Base-by-base conservation (phyloP, 192 early-diverging fungal genomes). In the Umbelopsis vinacea region DNA sequence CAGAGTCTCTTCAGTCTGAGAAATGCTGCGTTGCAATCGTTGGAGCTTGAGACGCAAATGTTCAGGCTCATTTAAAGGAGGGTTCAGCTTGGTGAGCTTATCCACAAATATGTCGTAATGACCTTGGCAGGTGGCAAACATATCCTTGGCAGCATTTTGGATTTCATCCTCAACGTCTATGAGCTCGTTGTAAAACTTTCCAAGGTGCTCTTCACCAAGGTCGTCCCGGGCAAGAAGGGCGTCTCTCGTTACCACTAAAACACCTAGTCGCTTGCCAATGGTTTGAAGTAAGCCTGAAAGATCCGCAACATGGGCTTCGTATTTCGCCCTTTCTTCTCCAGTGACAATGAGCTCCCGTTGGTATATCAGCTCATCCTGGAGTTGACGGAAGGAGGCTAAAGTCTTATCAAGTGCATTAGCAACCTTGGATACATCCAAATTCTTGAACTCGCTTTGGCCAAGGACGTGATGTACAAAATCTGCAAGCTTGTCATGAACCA, bases 11-110 rank as follows among this genome's bases (percentile, higher is more conserved):
- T 63, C 57, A 37, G 57, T 63, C 33, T 63, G 57, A 9, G 57
- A 63, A 5, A 63, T n/a, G 17, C 57, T 63, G 10, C 33, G 57
- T 17, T 63, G 57, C 24, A 63, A 26, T 17, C 33, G 26, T 8
- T 63, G 26, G 14, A 63, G 33, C 15, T 63, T 29, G 14, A 63
- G 17, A 19, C 57, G 57, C 11, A 63, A 19, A 19, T 63, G 57
- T 29, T 63, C 57, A 37, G 57, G 57, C 37, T 63, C 57, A 63
- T 35, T 63, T 17, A 63, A 37, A 10, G 57, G 57, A 37, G 57
- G 57, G 15, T 63, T 63, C 6, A 63, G 14, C 33, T 63, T 63
- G 8, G 57, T 63, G 24, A 63, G 33, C 14, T 63, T 63, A 35
- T 63, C 29, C 7, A 63, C 57, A 14, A 63, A 63, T 17, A 26